Conservation (phyloP, 2,329 filamentous ascomycete species). For the Beauveria bassiana region DNA sequence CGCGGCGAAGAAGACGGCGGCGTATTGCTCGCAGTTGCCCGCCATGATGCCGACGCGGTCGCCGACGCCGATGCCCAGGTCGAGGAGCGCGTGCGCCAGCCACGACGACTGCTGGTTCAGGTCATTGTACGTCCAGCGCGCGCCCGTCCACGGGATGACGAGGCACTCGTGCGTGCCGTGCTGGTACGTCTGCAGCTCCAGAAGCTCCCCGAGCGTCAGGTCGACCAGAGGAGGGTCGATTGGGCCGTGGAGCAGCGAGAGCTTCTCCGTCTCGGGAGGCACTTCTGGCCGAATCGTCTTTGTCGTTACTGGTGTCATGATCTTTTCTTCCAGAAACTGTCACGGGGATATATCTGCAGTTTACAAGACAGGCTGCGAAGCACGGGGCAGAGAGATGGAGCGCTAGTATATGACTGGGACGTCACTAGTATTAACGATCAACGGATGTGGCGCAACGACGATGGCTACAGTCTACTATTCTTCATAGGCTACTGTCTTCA, state of each 20-base stretch:
- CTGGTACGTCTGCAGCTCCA: conserved; percentile 61
- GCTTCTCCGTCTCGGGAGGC: conserved; percentile 27
- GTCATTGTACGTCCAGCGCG: conserved; percentile 64
- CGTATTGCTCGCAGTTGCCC: conserved; percentile 74
- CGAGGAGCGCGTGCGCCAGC: conserved; percentile 57
- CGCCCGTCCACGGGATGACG: conserved; percentile 67
- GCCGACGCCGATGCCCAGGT: conserved; percentile 57
- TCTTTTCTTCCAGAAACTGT: not conserved
- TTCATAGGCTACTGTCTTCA: not conserved
- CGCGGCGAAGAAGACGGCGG: conserved; percentile 66
- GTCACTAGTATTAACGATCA: not conserved
- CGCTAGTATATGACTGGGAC: not conserved
- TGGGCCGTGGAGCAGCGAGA: conserved; percentile 60
- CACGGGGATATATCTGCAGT: not conserved
- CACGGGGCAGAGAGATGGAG: not conserved
- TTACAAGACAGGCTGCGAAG: not conserved
- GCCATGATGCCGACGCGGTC: conserved; percentile 72
- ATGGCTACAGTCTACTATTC: not conserved
- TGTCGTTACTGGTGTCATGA: conserved; percentile 16
- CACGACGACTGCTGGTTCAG: conserved; percentile 54
- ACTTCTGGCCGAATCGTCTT: conserved; percentile 21
- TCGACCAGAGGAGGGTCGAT: conserved; percentile 62
- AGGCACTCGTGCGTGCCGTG: conserved; percentile 61
- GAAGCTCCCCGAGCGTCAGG: conserved; percentile 63
- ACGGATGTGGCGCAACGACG: not conserved